Percentiles rank a stretch among this genome's conserved stretches.
Evolutionary conservation across 139 green algal genomes (phyloP).

Genomic region (Pedinophyceae sp.): DNA sequence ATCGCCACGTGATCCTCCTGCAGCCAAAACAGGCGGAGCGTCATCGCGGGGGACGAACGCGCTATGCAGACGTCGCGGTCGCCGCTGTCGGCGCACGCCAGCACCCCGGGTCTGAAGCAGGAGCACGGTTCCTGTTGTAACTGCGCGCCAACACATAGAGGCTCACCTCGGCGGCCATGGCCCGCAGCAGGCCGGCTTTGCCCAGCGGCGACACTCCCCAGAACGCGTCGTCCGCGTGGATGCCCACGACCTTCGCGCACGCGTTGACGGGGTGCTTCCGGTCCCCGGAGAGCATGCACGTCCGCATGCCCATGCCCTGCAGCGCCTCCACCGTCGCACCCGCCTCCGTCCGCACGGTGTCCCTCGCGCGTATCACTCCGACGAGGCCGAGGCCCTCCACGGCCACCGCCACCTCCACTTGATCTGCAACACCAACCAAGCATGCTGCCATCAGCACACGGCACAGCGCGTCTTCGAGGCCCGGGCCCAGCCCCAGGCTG

Average conservation of each 20-base stretch:
- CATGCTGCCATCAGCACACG: constrained; percentile 36
- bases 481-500: constrained; percentile 39
- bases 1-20: constrained; percentile 54
- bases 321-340: constrained; percentile 34
- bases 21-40: no score
- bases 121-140: no score
- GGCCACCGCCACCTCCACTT: constrained; percentile 46
- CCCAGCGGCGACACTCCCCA: neutral
- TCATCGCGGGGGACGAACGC: no score
- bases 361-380: constrained; percentile 17
- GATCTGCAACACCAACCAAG: no score
- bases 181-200: constrained; percentile 7
- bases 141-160: no score
- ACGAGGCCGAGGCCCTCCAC: constrained; percentile 31
- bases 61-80: no score
- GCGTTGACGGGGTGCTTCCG: constrained; percentile 7
- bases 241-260: neutral
- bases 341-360: constrained; percentile 49
- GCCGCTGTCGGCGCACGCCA: no score
- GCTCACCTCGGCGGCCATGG: no score
- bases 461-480: constrained; percentile 39
- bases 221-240: neutral
- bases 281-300: constrained; percentile 69
- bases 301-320: constrained; percentile 31
- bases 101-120: no score